Percentiles rank a stretch among this genome's conserved stretches.
Conservation (phyloP, 2,329 filamentous ascomycete genomes). For the Periglandula ipomoeae region DNA sequence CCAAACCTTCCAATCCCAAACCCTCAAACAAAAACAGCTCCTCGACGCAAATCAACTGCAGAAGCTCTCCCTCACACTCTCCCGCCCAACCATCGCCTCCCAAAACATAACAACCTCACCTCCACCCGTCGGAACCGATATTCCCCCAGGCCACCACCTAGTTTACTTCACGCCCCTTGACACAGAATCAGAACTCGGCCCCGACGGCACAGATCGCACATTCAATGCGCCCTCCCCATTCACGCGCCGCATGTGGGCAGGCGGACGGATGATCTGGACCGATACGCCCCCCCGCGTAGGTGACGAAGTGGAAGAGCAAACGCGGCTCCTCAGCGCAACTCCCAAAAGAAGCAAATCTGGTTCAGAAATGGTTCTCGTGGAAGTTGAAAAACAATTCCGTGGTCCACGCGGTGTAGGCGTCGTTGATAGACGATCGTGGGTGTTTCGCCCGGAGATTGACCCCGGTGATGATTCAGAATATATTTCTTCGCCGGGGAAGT, state of each 20-base stretch:
- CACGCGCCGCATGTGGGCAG: slow-evolving; percentile 59
- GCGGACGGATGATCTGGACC: slow-evolving; percentile 49
- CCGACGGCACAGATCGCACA: slow-evolving; percentile 50
- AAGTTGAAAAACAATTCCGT: slow-evolving; percentile 52
- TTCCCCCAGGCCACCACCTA: slow-evolving; percentile 53
- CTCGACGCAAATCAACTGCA: slow-evolving; percentile 56
- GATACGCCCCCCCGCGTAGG: slow-evolving; percentile 39
- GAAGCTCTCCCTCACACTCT: slow-evolving; percentile 49
- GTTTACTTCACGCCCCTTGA: slow-evolving; percentile 53
- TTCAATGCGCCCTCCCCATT: slow-evolving; percentile 53
- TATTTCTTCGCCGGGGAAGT: slow-evolving; percentile 11
- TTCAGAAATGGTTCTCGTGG: slow-evolving; percentile 55
- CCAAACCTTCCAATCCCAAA: slow-evolving; percentile 19
- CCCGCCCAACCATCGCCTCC: slow-evolving; percentile 33
- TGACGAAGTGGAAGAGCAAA: slow-evolving; percentile 46
- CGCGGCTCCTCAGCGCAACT: slow-evolving; percentile 41
- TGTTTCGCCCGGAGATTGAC: slow-evolving; percentile 31
- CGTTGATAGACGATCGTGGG: slow-evolving; percentile 44
- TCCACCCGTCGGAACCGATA: slow-evolving; percentile 33
- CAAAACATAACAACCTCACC: slow-evolving; percentile 27
- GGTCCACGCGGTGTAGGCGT: slow-evolving; percentile 41
- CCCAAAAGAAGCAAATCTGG: slow-evolving; percentile 46
- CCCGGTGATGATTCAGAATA: slow-evolving; percentile 9
- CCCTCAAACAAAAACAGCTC: slow-evolving; percentile 30
- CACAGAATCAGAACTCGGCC: slow-evolving; percentile 43